phyloP scores from a whole-genome alignment of 2,329 filamentous ascomycete species.

The Ceratocystis lukuohia region DNA sequence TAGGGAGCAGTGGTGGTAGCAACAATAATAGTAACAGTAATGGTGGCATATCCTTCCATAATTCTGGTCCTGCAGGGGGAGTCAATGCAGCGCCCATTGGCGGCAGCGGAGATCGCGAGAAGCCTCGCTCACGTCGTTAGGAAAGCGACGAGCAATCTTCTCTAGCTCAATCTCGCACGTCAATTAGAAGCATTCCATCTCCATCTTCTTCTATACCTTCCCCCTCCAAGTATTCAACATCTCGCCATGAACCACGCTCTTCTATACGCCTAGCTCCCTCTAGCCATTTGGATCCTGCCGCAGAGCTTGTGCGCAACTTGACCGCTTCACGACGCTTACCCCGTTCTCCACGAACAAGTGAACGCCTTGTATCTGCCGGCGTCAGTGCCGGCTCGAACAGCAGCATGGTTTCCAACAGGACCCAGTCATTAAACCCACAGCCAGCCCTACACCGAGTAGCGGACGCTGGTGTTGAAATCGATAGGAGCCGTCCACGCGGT shows the following conservation, averaged over 20 bases:
- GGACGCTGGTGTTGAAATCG: too few relatives aligned
- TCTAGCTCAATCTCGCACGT: not conserved
- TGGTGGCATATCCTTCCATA: not conserved
- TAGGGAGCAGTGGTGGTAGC: not conserved
- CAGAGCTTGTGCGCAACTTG: not conserved
- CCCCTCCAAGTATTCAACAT: too few relatives aligned
- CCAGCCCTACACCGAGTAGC: not conserved
- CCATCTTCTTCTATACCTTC: not conserved
- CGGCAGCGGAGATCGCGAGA: constrained; percentile 26
- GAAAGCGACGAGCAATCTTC: constrained; percentile 3
- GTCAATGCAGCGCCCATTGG: constrained; percentile 18
- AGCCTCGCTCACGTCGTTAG: constrained; percentile 27
- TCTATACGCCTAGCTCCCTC: too few relatives aligned
- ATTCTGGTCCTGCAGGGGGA: constrained; percentile 12
- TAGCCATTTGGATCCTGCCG: not conserved
- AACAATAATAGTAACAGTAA: not conserved
- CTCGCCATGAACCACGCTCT: too few relatives aligned
- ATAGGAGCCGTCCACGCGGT: too few relatives aligned
- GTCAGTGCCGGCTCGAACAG: not conserved
- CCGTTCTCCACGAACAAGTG: not conserved
- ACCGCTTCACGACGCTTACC: not conserved
- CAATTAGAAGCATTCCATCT: not conserved
- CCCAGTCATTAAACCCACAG: not conserved
- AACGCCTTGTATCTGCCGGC: not conserved
- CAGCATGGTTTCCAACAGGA: not conserved